These are phyloP conservation scores for Pueraria montana DNA, from an alignment of 306 rosid species.

Conservation along the genomic window DNA sequence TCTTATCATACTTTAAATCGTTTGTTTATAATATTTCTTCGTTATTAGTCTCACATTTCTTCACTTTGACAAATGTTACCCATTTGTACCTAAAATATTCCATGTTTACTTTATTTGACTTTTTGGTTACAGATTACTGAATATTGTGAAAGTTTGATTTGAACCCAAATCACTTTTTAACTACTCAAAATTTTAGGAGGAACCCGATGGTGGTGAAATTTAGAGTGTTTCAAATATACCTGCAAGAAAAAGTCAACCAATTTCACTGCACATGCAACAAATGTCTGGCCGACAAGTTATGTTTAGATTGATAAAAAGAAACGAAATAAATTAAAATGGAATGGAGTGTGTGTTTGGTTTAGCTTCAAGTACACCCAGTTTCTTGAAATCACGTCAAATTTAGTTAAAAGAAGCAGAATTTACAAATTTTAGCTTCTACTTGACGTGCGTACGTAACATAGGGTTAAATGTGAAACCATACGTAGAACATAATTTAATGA, in stretches of 20 bases:
- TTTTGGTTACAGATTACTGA: background rate
- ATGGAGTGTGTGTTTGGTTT: background rate
- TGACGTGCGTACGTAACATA: no score
- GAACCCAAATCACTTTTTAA: constrained; percentile 20
- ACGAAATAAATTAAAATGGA: background rate
- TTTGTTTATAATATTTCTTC: background rate
- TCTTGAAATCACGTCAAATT: background rate
- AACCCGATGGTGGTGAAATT: background rate
- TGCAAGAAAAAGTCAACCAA: constrained; percentile 42
- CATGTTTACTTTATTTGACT: background rate
- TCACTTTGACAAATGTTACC: constrained; percentile 29
- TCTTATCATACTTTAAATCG: background rate
- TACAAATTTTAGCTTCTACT: no score
- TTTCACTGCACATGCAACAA: constrained; percentile 27
- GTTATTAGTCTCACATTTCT: background rate
- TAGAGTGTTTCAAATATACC: constrained; percentile 17
- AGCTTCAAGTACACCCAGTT: background rate
- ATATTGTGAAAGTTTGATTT: background rate
- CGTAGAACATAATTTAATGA: no score
- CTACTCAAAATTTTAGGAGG: background rate
- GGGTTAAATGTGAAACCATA: no score
- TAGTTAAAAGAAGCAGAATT: no score
- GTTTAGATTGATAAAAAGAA: background rate
- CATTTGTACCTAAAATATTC: background rate
- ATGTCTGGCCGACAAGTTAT: background rate